Percentiles rank a stretch among this genome's conserved stretches.
These are phyloP conservation scores for Boletus pseudo-olivaceus DNA, from an alignment of 768 basidiomycete species.

Conservation along the genomic window DNA sequence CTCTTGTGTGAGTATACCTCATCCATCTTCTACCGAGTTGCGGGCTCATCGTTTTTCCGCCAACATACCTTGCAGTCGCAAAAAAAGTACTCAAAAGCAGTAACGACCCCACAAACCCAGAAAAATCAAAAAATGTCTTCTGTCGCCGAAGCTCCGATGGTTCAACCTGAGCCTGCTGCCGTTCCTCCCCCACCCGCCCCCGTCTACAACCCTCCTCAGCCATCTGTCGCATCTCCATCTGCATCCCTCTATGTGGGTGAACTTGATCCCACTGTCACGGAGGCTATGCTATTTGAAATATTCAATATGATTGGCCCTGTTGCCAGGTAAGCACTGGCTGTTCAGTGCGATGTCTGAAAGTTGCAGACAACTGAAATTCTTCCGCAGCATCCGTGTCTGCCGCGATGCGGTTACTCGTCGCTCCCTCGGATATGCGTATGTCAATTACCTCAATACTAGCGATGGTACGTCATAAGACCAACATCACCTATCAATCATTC, in stretches of 20 bases:
- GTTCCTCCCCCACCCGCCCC: slow-evolving; percentile 45
- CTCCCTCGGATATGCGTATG: slow-evolving; percentile 98
- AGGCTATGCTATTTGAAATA: slow-evolving; percentile 99
- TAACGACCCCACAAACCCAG: slow-evolving; percentile 72
- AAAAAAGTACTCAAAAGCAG: slow-evolving; percentile 85
- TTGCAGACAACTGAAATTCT: not conserved
- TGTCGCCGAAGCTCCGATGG: slow-evolving; percentile 51
- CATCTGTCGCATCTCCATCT: slow-evolving; percentile 63
- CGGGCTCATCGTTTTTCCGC: slow-evolving; percentile 13
- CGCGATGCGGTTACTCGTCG: slow-evolving; percentile 99
- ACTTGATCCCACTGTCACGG: slow-evolving; percentile 95
- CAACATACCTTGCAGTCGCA: slow-evolving; percentile 41
- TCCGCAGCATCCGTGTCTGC: slow-evolving; percentile 90
- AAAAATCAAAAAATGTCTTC: slow-evolving; percentile 57
- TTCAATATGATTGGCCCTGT: slow-evolving; percentile 99
- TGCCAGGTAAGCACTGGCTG: slow-evolving; percentile 63
- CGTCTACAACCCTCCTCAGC: slow-evolving; percentile 53
- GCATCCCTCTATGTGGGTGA: slow-evolving; percentile 99
- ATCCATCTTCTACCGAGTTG: slow-evolving; percentile 11
- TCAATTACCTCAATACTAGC: slow-evolving; percentile 93
- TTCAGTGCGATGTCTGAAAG: not conserved
- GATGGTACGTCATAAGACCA: slow-evolving; percentile 62
- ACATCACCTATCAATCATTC: not conserved
- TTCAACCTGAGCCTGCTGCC: slow-evolving; percentile 46
- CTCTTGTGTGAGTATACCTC: slow-evolving; percentile 55